Base-by-base conservation (phyloP, 2,329 filamentous ascomycete genomes). In the Tympanopsis confertula region DNA sequence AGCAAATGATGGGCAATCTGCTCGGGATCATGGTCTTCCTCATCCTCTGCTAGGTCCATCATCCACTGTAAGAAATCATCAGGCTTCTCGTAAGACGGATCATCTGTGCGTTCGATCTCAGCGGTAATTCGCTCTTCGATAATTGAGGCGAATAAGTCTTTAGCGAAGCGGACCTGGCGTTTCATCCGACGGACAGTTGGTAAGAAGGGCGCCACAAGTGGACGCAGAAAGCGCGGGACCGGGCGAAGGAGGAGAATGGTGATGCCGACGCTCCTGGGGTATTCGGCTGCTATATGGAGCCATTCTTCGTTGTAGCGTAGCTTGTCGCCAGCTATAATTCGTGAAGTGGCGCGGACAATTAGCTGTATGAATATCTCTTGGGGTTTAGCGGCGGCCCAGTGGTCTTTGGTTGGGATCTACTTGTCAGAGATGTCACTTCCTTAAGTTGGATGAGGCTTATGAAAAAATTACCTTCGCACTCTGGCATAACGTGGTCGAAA, bases 281-380 rank as follows among this genome's bases (percentile, higher is more conserved):
- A 62, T 22, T 47, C 40, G 13, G 49, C 52, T 24, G 52, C 45
- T 3, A 53, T 48, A 1, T 50, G 39, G 13, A 62, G 45, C 61
- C 62, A 66, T 38, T 54, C 46, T 38, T 54, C 45, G 39, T 63
- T 58, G 18, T 51, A 50, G 37, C 55, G 57, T 5, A 61, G 44
- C 4, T 44, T 41, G 3, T 54, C 47, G 14, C 62, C 60, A 20
- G 59, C 51, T 37, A 65, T 58, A 29, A 66, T 50, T 14, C 61
- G 53, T 1, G 57, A 55, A 2, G 59, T 59, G 4, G 62, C 46
- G 13, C 61, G 55, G 7, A 57, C 51, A 20, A 65, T 51, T 4
- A 64, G 43, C 1, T 50, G 45, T 1, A 54, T 49, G 22, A 61
- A 7, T 15, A 33, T 33, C 10, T 33, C 15, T 10, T 33, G 17